Percentiles rank a stretch among this genome's conserved stretches.
Conservation (phyloP, 768 basidiomycete genomes). For the Boletus sp. region DNA sequence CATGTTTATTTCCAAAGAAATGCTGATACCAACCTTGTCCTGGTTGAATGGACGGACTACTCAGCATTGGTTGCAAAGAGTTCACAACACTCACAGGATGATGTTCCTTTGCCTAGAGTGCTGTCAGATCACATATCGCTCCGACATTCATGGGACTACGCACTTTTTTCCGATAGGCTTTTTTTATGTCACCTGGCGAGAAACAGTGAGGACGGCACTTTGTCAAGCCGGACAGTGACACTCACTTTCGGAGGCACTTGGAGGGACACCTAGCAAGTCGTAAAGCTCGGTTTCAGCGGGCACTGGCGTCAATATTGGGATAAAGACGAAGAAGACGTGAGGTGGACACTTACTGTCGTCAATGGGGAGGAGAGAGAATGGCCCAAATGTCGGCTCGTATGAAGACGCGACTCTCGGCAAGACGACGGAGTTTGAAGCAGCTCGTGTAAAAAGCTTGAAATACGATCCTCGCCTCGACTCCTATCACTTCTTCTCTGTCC, state of each 20-base stretch:
- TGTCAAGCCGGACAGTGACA: not conserved
- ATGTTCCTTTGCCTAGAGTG: constrained; percentile 72
- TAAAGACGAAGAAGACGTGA: not conserved
- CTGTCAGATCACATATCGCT: constrained; percentile 11
- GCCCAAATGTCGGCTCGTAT: constrained; percentile 5
- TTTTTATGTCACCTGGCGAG: constrained; percentile 77
- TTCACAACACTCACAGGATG: constrained; percentile 63
- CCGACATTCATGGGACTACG: constrained; percentile 12
- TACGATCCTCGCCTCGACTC: not conserved
- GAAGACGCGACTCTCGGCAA: constrained; percentile 30
- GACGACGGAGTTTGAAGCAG: constrained; percentile 32
- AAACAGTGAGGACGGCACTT: constrained; percentile 7
- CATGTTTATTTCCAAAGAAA: not conserved
- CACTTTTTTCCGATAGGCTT: constrained; percentile 92
- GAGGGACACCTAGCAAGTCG: constrained; percentile 74
- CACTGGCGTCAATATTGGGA: constrained; percentile 41
- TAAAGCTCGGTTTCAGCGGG: constrained; percentile 78
- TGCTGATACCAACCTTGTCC: constrained; percentile 58
- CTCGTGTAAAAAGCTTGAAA: not conserved
- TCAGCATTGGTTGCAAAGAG: constrained; percentile 2
- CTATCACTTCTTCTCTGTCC: not conserved
- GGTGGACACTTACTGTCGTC: constrained; percentile 27
- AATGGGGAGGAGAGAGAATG: constrained; percentile 3
- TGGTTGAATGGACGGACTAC: constrained; percentile 26
- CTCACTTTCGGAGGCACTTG: constrained; percentile 69